Conservation (phyloP, 345 rosid species). For the Brassica cretica region DNA sequence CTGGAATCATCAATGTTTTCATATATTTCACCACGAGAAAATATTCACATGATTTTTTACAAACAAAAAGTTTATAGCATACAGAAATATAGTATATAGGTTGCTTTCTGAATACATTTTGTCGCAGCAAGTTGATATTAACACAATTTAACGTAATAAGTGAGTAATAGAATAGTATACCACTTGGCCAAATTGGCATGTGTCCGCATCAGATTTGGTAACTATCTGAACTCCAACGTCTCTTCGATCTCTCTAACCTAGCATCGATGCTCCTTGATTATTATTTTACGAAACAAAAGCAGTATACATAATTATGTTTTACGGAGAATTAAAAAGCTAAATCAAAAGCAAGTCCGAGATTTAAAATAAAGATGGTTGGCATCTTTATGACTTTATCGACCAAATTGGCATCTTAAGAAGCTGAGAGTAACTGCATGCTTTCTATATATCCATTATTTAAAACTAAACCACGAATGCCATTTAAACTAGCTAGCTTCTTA, state of each 20-base stretch:
- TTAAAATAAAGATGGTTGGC: constrained; percentile 11
- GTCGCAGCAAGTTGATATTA: constrained; percentile 29
- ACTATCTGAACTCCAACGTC: constrained; percentile 25
- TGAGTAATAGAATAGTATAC: constrained; percentile 20
- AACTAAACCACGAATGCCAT: neutral
- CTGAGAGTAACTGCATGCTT: neutral
- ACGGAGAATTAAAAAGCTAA: neutral
- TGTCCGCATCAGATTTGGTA: constrained; percentile 42
- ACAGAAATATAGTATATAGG: neutral
- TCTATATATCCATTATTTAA: neutral
- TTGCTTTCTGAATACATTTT: constrained; percentile 25
- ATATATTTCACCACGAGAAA: neutral
- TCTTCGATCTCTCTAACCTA: constrained; percentile 28
- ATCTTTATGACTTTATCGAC: constrained; percentile 11
- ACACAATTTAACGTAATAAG: constrained; percentile 12
- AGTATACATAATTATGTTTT: constrained; percentile 19
- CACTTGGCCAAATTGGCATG: constrained; percentile 41
- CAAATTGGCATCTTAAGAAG: constrained; percentile 9
- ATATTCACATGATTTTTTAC: neutral
- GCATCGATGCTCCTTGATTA: constrained; percentile 37
- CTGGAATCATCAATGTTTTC: neutral
- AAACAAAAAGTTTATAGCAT: neutral
- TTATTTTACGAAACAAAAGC: constrained; percentile 30
- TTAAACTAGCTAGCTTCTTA: constrained; percentile 1
- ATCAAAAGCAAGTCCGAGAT: constrained; percentile 6